Evolutionary conservation across 1,284 basidiomycete genomes (phyloP).

Genomic region (Trametes pubescens): DNA sequence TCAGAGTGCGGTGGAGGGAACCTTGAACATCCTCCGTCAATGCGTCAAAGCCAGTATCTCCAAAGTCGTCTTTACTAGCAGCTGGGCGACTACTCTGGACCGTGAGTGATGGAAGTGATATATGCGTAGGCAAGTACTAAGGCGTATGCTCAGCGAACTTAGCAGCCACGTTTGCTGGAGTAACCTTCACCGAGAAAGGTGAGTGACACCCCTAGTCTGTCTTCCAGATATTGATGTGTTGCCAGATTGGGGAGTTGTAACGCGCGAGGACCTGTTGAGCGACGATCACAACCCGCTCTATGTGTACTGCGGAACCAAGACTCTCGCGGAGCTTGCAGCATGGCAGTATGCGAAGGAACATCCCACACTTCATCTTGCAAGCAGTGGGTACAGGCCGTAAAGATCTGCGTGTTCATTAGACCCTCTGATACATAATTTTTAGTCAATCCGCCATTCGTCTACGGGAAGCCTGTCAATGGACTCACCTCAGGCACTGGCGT

Average conservation of each 20-base stretch:
- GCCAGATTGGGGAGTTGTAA: constrained; percentile 28
- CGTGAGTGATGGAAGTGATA: not conserved
- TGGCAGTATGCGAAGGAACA: constrained; percentile 37
- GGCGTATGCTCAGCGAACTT: not conserved
- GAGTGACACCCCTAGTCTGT: not conserved
- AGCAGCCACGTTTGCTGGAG: constrained; percentile 6
- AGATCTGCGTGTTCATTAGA: too few relatives aligned
- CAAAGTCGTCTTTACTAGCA: constrained; percentile 38
- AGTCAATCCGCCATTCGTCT: constrained; percentile 34
- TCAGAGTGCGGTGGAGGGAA: constrained; percentile 36
- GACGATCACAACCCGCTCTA: constrained; percentile 13
- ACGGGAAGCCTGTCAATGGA: constrained; percentile 23
- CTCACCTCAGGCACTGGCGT: constrained; percentile 1
- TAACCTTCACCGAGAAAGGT: constrained; percentile 13
- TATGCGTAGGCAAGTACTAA: too few relatives aligned
- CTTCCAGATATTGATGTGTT: not conserved
- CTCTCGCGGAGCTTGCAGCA: constrained; percentile 30
- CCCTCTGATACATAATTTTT: not conserved
- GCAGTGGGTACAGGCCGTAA: constrained; percentile 22
- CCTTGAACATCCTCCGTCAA: constrained; percentile 40
- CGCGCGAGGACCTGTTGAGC: constrained; percentile 26
- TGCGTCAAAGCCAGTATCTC: constrained; percentile 39
- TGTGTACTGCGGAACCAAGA: constrained; percentile 34
- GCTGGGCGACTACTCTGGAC: constrained; percentile 12
- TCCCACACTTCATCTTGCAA: constrained; percentile 32